Percentiles rank a stretch among this genome's conserved stretches.
Conservation (phyloP, 306 rosid species). For the Ormosia semicastrata region DNA sequence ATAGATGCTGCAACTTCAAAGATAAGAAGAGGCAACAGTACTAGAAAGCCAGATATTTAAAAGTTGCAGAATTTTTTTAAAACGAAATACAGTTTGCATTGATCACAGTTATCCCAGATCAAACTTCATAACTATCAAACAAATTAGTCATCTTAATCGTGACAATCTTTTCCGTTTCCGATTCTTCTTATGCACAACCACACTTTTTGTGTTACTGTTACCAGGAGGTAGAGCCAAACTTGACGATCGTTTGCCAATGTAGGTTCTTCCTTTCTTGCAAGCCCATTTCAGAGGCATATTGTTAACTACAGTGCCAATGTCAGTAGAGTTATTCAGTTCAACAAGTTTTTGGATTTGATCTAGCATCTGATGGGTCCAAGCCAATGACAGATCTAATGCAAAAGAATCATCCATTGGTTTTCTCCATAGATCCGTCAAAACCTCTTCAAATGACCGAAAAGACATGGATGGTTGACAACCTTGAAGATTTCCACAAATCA, state of each 20-base stretch:
- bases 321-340: constrained; percentile 55
- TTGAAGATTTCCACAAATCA: constrained; percentile 49
- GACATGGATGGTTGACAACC: constrained; percentile 66
- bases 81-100: neutral
- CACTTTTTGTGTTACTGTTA: constrained; percentile 30
- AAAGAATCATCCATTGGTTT: constrained; percentile 75
- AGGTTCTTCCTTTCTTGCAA: constrained; percentile 35
- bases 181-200: constrained; percentile 38
- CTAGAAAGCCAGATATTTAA: neutral
- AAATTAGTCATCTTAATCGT: constrained; percentile 43
- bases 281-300: constrained; percentile 66
- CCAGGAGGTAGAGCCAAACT: constrained; percentile 32
- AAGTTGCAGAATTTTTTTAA: neutral
- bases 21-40: neutral
- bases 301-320: constrained; percentile 63
- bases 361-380: constrained; percentile 78
- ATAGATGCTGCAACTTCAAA: neutral
- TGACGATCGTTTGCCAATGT: constrained; percentile 53
- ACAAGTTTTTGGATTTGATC: constrained; percentile 76
- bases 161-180: constrained; percentile 46
- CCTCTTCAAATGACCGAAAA: constrained; percentile 64
- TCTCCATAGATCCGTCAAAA: constrained; percentile 51
- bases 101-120: neutral
- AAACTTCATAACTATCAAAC: neutral
- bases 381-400: constrained; percentile 65